These are phyloP conservation scores for Phaeodactylum tricornutum DNA, from an alignment of 108 stramenopile species.

Conservation along the genomic window DNA sequence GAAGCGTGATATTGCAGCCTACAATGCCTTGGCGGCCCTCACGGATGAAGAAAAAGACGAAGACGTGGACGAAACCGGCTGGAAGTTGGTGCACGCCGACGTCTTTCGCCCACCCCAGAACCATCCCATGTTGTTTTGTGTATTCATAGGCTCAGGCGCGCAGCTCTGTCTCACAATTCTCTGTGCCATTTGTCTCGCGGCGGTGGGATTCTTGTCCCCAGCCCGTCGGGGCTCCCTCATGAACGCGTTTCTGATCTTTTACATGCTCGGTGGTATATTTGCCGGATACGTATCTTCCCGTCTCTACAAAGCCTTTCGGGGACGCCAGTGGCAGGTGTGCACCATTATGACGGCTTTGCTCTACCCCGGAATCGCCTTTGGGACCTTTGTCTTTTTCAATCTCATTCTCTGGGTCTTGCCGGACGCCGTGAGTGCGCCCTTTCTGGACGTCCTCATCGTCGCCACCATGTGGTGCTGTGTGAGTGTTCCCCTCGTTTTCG, in stretches of 20 bases:
- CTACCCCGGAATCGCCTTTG: conserved; percentile 86
- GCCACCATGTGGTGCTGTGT: conserved; percentile 97
- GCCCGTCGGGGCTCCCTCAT: conserved; percentile 90
- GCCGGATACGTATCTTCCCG: conserved; percentile 84
- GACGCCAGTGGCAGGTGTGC: conserved; percentile 89
- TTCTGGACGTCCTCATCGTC: conserved; percentile 87
- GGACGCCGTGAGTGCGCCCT: conserved; percentile 90
- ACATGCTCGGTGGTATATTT: conserved; percentile 83
- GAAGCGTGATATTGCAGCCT: conserved; percentile 88
- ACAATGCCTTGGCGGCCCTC: conserved; percentile 84
- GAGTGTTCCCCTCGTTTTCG: conserved; percentile 93
- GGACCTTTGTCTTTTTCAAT: conserved; percentile 84
- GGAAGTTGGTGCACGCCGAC: conserved; percentile 99
- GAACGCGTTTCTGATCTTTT: conserved; percentile 82
- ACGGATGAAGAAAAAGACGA: conserved; percentile 91
- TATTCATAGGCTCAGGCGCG: conserved; percentile 90
- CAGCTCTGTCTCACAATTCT: conserved; percentile 63
- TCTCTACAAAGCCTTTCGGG: conserved; percentile 92
- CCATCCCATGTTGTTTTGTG: conserved; percentile 92
- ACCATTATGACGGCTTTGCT: conserved; percentile 84
- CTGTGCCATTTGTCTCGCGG: conserved; percentile 73
- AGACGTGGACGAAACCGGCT: conserved; percentile 85
- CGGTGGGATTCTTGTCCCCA: conserved; percentile 89
- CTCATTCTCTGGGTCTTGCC: conserved; percentile 77
- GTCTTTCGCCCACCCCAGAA: conserved; percentile 97